Percentiles rank a stretch among this genome's conserved stretches.
phyloP scores from a whole-genome alignment of 1,139 yeast species.

The Taiozyma sp. region DNA sequence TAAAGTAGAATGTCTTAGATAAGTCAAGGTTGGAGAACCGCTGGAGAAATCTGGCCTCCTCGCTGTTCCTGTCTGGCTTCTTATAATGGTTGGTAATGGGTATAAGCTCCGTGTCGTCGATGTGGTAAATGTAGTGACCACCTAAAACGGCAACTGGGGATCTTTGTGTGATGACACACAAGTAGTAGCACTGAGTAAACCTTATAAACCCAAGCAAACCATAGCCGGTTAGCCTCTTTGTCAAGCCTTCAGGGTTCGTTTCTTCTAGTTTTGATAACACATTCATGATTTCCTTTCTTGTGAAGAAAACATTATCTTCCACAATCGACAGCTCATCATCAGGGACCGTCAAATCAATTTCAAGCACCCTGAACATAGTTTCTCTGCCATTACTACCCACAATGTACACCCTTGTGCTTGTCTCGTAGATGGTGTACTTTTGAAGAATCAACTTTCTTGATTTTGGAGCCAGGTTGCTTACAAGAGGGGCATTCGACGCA shows the following conservation, averaged over 20 bases:
- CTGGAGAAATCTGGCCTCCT: constrained; percentile 77
- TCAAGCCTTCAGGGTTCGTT: constrained; percentile 62
- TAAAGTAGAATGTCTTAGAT: constrained; percentile 88
- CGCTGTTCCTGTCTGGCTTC: constrained; percentile 75
- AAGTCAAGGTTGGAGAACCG: constrained; percentile 84
- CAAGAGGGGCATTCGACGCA: not conserved
- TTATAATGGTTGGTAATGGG: constrained; percentile 56
- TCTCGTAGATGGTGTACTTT: constrained; percentile 20
- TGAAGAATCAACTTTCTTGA: constrained; percentile 16
- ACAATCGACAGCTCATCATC: constrained; percentile 53
- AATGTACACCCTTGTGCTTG: constrained; percentile 68
- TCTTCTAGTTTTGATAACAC: constrained; percentile 56
- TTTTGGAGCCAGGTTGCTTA: not conserved
- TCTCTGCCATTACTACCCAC: constrained; percentile 92
- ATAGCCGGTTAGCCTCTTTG: constrained; percentile 76
- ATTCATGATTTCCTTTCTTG: constrained; percentile 79
- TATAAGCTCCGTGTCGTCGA: constrained; percentile 84
- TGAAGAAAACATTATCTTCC: constrained; percentile 80
- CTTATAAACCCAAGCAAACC: constrained; percentile 85
- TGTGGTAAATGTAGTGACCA: constrained; percentile 87
- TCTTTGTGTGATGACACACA: constrained; percentile 77
- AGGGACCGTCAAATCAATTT: constrained; percentile 66
- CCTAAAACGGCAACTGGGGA: constrained; percentile 90
- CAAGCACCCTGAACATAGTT: constrained; percentile 78
- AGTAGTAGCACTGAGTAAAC: constrained; percentile 80